Percentiles rank a stretch among this genome's conserved stretches.
Conservation (phyloP, 441 rosid species). For the Gossypium schwendimanii region DNA sequence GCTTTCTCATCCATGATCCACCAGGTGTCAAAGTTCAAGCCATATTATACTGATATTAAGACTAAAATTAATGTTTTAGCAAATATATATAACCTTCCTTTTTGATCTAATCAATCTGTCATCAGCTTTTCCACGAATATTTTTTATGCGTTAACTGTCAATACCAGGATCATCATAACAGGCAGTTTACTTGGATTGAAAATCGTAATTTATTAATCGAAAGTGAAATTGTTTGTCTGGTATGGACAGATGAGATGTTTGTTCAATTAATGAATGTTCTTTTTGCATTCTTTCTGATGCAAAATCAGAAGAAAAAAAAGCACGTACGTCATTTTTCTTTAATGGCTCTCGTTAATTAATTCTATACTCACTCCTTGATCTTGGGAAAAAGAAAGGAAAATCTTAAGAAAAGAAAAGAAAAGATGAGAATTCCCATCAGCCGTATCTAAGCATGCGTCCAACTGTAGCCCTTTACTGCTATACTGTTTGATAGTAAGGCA, state of each 20-base stretch:
- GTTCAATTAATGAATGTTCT: constrained; percentile 6
- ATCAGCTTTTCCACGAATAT: neutral
- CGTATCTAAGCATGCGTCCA: neutral
- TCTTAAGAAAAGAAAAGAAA: neutral
- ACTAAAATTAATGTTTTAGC: neutral
- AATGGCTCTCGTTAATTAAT: neutral
- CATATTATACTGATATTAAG: neutral
- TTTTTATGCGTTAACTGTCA: neutral
- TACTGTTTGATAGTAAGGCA: neutral
- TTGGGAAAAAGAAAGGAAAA: neutral
- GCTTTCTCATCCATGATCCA: neutral
- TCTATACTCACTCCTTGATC: neutral
- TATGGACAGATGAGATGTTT: neutral
- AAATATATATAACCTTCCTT: neutral
- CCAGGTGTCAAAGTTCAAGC: neutral
- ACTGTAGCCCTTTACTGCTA: neutral
- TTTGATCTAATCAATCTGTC: neutral
- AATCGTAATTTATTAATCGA: neutral
- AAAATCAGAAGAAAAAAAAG: neutral
- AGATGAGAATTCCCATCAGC: constrained; percentile 1
- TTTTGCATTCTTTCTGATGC: neutral
- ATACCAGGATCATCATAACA: neutral
- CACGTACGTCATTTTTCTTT: neutral
- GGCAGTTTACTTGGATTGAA: neutral
- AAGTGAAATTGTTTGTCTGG: neutral